Evolutionary conservation across 2,329 filamentous ascomycete species (phyloP), one percentile per base, ranked within the genome.

Genomic region (Acephala macrosclerotiorum): DNA sequence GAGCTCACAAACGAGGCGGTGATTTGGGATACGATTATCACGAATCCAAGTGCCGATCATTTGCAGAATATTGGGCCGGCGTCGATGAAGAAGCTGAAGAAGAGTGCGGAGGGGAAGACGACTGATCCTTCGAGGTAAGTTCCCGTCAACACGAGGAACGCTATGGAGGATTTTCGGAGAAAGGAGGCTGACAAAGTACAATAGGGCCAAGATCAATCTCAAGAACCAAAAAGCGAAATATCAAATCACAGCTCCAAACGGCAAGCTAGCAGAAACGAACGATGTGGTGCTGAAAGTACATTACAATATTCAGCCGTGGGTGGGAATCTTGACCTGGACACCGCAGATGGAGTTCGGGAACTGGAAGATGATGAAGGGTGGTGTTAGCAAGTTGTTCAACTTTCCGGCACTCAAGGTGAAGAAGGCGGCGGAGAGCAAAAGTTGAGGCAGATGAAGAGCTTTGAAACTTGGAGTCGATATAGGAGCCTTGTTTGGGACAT

Each of bases 271-370:
- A 55, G 85, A 91, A 75, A 84, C 88, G 58, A 82, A 85, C 59
- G 89, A 96, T 77, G 93, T 95, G 64, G 89, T 87, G 35, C 82
- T 99, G 68, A 89, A 90, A 74, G 82, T 98, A 61, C 91, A 96
- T 76, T 99, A 97, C 88, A 98, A 98, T 80, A 91, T 98, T 66
- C 96, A 99, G 83, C 96, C 96, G 36, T 98, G 95, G 93, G 93
- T 99, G 12, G 96, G 96, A 16, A 80, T 91, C 60, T 80, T 98
- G 78, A 91, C 91, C 49, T 99, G 96, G 96, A 90, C 91, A 75
- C 75, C 74, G 68, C 78, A 83, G 68, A 72, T 76, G 49, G 82
- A 86, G 70, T 78, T 86, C 63, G 86, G 86, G 11, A 77, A 81
- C 58, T 94, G 92, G 92, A 85, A 88, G 80, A 83, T 81, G 61